A percentile compares a stretch with the other conserved stretches of the same genome.
phyloP scores from a whole-genome alignment of 768 basidiomycete species.

The Amanita jacksonii region DNA sequence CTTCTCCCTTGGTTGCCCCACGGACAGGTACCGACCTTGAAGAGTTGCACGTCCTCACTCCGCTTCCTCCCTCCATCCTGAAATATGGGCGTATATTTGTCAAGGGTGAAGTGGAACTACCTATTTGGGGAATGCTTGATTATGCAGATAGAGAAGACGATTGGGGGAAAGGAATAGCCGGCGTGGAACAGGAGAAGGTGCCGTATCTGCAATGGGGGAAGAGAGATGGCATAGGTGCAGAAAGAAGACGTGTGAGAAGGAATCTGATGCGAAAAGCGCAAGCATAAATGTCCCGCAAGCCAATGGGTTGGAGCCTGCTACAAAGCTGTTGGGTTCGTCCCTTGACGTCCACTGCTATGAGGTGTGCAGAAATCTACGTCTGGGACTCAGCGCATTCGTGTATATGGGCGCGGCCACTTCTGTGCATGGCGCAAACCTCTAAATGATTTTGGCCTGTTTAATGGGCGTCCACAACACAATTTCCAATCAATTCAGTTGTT shows the following conservation, averaged over 20 bases:
- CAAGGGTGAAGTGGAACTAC: constrained; percentile 84
- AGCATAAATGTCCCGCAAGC: constrained; percentile 28
- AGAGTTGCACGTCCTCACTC: constrained; percentile 70
- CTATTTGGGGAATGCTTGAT: constrained; percentile 82
- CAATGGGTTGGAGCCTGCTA: not conserved
- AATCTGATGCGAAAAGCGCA: constrained; percentile 84
- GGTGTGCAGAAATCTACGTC: too few relatives aligned
- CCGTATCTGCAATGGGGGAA: constrained; percentile 79
- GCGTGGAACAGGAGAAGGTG: constrained; percentile 44
- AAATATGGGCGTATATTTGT: constrained; percentile 40
- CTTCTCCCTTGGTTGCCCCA: not conserved
- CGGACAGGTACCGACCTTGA: constrained; percentile 15
- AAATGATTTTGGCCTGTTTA: too few relatives aligned
- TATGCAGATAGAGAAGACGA: constrained; percentile 14
- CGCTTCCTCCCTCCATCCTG: constrained; percentile 46
- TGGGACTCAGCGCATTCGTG: too few relatives aligned
- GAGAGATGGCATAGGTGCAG: constrained; percentile 61
- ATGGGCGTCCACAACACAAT: too few relatives aligned
- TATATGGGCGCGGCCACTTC: too few relatives aligned
- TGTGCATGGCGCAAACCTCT: too few relatives aligned
- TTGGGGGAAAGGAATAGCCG: constrained; percentile 29
- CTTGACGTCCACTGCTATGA: too few relatives aligned
- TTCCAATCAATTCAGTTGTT: too few relatives aligned
- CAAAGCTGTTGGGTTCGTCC: too few relatives aligned
- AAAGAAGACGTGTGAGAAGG: constrained; percentile 63